A percentile compares a stretch with the other conserved stretches of the same genome.
Evolutionary conservation across 2,329 filamentous ascomycete species (phyloP).

Genomic region (Harringtonia aguacate): DNA sequence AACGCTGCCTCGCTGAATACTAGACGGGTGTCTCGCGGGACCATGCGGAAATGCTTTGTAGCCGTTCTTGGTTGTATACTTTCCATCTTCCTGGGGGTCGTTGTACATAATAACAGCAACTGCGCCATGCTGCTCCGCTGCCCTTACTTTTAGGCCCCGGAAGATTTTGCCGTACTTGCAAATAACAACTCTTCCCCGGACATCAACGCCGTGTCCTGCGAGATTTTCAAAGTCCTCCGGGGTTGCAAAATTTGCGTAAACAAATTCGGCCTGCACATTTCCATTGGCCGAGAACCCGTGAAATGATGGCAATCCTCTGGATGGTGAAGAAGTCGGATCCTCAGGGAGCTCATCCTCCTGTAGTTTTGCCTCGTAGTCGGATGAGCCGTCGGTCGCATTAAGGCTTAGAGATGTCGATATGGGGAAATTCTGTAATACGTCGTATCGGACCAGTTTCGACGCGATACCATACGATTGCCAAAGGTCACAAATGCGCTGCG

Average conservation of each 20-base stretch:
- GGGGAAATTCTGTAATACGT: neutral
- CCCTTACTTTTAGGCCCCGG: neutral
- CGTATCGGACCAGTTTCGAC: neutral
- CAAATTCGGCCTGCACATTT: neutral
- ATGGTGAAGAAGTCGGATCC: neutral
- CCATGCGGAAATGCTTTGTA: neutral
- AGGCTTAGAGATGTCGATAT: neutral
- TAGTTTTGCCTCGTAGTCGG: neutral
- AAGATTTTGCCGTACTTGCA: conserved; percentile 2
- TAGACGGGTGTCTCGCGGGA: neutral
- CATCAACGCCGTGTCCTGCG: neutral
- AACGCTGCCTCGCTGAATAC: neutral
- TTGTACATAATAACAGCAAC: conserved; percentile 1
- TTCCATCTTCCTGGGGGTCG: conserved; percentile 1
- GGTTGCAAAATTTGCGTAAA: conserved; percentile 1
- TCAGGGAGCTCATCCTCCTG: conserved; percentile 1
- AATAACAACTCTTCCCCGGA: neutral
- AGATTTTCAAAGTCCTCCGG: neutral
- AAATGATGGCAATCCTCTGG: neutral
- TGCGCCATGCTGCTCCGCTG: neutral
- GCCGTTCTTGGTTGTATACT: neutral
- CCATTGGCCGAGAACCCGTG: conserved; percentile 1
- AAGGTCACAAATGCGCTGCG: neutral
- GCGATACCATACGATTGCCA: neutral
- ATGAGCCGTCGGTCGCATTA: neutral